phyloP scores from a whole-genome alignment of 148 eudicot species.

The Simmondsia chinensis region DNA sequence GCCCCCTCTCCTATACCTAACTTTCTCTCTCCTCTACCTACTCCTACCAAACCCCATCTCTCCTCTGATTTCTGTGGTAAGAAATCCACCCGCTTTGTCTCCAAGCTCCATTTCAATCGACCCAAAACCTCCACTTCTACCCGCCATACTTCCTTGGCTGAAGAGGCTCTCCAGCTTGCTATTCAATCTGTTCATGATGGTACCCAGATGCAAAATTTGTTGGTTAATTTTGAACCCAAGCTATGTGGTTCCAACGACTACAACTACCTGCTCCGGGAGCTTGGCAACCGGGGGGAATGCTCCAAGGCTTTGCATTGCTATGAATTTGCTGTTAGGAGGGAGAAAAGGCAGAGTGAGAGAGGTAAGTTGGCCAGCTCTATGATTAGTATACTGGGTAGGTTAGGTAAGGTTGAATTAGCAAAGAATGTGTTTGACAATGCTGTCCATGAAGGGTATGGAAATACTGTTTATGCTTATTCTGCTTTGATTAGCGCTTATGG shows the following conservation, averaged over 20 bases:
- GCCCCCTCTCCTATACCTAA: constrained; percentile 5
- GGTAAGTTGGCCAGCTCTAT: constrained; percentile 85
- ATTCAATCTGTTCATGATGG: constrained; percentile 19
- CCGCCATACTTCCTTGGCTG: constrained; percentile 52
- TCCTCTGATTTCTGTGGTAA: constrained; percentile 74
- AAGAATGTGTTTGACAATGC: constrained; percentile 65
- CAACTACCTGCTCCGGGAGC: constrained; percentile 60
- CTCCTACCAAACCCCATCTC: constrained; percentile 31
- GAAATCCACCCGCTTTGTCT: constrained; percentile 77
- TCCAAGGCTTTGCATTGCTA: constrained; percentile 56
- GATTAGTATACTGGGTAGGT: constrained; percentile 92
- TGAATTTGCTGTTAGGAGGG: constrained; percentile 50
- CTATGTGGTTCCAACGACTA: constrained; percentile 74
- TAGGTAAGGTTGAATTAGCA: constrained; percentile 75
- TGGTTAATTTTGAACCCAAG: constrained; percentile 32
- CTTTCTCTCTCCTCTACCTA: constrained; percentile 18
- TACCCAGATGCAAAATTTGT: constrained; percentile 16
- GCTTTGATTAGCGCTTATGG: constrained; percentile 89
- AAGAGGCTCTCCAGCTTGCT: constrained; percentile 35
- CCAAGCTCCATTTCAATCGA: constrained; percentile 80
- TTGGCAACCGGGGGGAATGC: constrained; percentile 67
- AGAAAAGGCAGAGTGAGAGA: constrained; percentile 40
- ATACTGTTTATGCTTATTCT: constrained; percentile 85
- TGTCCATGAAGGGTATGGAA: constrained; percentile 63
- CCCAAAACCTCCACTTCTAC: constrained; percentile 32